Base-by-base conservation (phyloP, 2,329 filamentous ascomycete species). In the Paecilomyces sp. region DNA sequence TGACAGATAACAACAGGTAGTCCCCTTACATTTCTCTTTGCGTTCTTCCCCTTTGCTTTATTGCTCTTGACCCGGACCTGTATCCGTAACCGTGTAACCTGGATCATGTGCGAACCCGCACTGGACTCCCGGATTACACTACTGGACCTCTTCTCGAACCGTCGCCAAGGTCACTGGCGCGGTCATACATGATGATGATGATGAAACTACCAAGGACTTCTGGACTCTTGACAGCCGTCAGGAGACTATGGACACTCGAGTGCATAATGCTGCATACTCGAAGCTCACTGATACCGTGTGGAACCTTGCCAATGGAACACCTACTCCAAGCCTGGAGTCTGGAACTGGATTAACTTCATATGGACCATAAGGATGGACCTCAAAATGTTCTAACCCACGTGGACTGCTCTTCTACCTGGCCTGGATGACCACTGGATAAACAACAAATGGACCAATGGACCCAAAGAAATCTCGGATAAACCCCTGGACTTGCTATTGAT, bases 201-300 rank as follows among this genome's bases (percentile, higher is more conserved):
- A 67, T 67, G 61, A 61, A 63, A 67, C 67, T 64, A 47, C 65
- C 62, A 47, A 62, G 65, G 65, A 67, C 62, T 62, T 63, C 59
- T 64, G 68, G 69, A 55, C 62, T 59, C 60, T 60, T 60, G 65
- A 66, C 71, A 64, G 56, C 72, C 71, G 72, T 72, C 70, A 69
- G 64, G 64, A 64, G 63, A 68, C 62, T 68, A 67, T 68, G 69
- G 70, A 71, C 68, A 68, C 61, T 64, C 67, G 68, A 75, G 70
- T 75, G 74, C 64, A 73, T 76, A 70, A 76, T 76, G 72, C 66
- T 72, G 70, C 73, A 73, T 69, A 67, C 70, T 71, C 60, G 61
- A 67, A 54, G n/a, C 55, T 55, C 56, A 34, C 22, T n/a, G 41
- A 63, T 61, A 58, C 58, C 65, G 65, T 66, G 63, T 59, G 30